Conservation (phyloP, 805 yeast species). For the Candida silvatica region DNA sequence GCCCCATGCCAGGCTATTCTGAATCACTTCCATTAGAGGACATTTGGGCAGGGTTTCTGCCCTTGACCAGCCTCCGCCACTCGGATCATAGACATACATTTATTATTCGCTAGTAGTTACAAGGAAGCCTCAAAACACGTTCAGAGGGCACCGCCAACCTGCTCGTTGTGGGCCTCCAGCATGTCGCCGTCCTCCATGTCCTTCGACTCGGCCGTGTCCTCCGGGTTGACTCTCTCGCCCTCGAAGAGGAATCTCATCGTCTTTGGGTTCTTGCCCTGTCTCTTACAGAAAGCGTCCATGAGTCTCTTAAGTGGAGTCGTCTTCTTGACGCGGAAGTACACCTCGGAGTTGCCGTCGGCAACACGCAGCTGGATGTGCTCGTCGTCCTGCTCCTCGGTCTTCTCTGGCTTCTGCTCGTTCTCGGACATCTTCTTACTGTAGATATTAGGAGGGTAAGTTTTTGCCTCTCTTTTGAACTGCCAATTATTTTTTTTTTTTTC, state of each 20-base stretch:
- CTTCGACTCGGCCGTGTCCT: slow-evolving; percentile 86
- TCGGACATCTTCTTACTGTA: slow-evolving; percentile 21
- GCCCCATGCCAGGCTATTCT: too few species aligned
- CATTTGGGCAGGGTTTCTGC: too few species aligned
- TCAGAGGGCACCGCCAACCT: slow-evolving; percentile 51
- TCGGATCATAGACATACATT: too few species aligned
- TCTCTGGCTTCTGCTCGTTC: slow-evolving; percentile 28
- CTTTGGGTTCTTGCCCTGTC: slow-evolving; percentile 85
- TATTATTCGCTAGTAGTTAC: too few species aligned
- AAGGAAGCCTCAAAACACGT: too few species aligned
- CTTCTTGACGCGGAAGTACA: slow-evolving; percentile 90
- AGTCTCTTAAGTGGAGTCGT: slow-evolving; percentile 87
- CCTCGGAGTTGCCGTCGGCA: slow-evolving; percentile 88
- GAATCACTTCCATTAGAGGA: too few species aligned
- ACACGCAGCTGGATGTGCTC: slow-evolving; percentile 86
- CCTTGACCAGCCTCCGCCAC: too few species aligned
- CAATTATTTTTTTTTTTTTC: too few species aligned
- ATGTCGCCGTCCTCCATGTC: slow-evolving; percentile 95
- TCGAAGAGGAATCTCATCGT: slow-evolving; percentile 86
- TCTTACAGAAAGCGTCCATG: slow-evolving; percentile 96
- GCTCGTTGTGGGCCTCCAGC: slow-evolving; percentile 96
- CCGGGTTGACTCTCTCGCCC: slow-evolving; percentile 83
- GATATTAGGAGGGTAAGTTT: neutral
- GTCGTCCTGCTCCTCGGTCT: slow-evolving; percentile 32
- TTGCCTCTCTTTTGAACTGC: too few species aligned